Base-by-base conservation (phyloP, 2,329 filamentous ascomycete genomes). In the Chaetothyriales sp. region DNA sequence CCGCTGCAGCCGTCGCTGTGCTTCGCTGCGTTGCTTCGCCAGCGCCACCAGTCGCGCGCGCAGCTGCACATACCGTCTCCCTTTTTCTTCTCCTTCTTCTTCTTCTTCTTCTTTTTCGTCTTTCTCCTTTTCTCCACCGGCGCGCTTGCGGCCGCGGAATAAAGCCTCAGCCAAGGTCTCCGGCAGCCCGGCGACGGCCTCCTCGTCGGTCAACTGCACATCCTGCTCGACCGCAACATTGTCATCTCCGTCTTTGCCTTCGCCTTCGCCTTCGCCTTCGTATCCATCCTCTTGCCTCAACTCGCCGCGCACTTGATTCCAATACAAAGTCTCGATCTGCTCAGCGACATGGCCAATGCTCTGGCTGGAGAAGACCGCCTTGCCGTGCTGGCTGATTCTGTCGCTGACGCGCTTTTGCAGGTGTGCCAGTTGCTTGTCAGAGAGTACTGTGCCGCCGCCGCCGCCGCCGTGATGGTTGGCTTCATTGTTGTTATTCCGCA, bases 301-400 rank as follows among this genome's bases (percentile, higher is more conserved):
- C 18, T 65, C 66, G 19, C 65, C 66, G 12, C 63, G 68, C 28
- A 72, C 69, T 0, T 69, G 63, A n/a, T 70, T 66, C 74, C 74
- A 77, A 59, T 78, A 77, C 22, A 77, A 61, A 20, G 65, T 68
- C 57, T 76, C 71, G 54, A 78, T 75, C 59, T 78, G 74, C 54
- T 75, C 71, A 18, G 74, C 73, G 48, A 77, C 68, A 63, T 77
- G 73, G 47, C 76, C 71, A 49, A 73, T 72, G 42, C 75, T 74
- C 57, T 77, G 72, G 0, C 70, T 68, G 45, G 72, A 72, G 64
- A 76, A 78, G 43, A 74, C 71, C 50, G 70, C 64, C 46, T 73
- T 73, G 55, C 71, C 72, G 61, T 78, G 75, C 43, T 74, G 70
- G 52, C 71, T 72, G 49, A 76, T 62, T 39, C 68, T 66, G 32